Evolutionary conservation across 2,329 filamentous ascomycete species (phyloP), one percentile per base, ranked within the genome.

Genomic region (Hypoxylon sp.): DNA sequence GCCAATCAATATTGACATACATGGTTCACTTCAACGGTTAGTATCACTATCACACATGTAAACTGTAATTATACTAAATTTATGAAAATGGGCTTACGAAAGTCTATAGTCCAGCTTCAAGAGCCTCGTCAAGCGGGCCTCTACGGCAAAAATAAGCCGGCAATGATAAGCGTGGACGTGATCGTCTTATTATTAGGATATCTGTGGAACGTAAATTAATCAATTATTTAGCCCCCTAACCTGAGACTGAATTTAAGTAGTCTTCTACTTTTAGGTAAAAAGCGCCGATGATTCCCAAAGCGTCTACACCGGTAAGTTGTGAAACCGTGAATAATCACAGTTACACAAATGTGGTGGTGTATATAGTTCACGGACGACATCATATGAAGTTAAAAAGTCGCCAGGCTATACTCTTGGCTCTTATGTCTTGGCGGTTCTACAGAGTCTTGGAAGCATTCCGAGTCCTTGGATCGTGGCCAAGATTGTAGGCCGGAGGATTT

Each of bases 381-480:
- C 33, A 47, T 57, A 58, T 31, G 22, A 55, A 57, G 22, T 59
- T 17, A 24, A 44, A 52, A 56, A 55, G 11, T 14, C 37, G 13
- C n/a, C 19, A 46, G 60, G 33, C 42, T 47, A 67, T 53, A 65
- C 14, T 56, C 29, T 67, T 63, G 46, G 53, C 33, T 35, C 33
- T 17, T 3, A 56, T 10, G n/a, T 48, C 65, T 65, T 68, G 65
- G 65, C 59, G 14, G n/a, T 13, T 13, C 19, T 65, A 65, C 52
- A 68, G 26, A 35, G 14, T 35, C 22, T 44, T 46, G n/a, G 51
- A 55, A 50, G 13, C 26, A 39, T 55, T 35, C 68, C 65, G 52
- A 55, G 48, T 64, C 51, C 11, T 61, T 33, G 68, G 68, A 68
- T 68, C 58, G 19, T 37, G 35, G 62, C 50, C 62, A 59, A 56